A percentile compares a stretch with the other conserved stretches of the same genome.
These are phyloP conservation scores for Albugo laibachii DNA, from an alignment of 352 stramenopile species.

Conservation along the genomic window DNA sequence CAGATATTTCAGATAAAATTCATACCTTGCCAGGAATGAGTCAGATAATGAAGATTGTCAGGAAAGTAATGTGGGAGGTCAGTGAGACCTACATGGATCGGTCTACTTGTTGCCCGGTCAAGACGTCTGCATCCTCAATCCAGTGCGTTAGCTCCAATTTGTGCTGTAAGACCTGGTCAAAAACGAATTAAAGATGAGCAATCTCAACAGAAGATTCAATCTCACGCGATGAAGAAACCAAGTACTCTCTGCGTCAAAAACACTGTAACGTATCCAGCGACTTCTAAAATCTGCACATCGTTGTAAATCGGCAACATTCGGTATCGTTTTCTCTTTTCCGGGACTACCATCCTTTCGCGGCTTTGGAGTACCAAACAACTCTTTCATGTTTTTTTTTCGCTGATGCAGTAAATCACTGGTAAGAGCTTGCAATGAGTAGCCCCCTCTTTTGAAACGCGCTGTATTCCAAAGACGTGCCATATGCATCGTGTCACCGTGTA, in stretches of 20 bases:
- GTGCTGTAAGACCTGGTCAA: slow-evolving; percentile 38
- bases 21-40: slow-evolving; percentile 49
- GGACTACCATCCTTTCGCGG: slow-evolving; percentile 89
- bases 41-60: not conserved
- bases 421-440: slow-evolving; percentile 92
- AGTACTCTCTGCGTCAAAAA: slow-evolving; percentile 93
- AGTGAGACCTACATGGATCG: too few species aligned
- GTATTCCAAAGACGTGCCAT: slow-evolving; percentile 91
- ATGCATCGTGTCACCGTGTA: slow-evolving; percentile 98
- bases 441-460: slow-evolving; percentile 54
- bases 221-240: slow-evolving; percentile 81
- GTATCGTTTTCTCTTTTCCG: slow-evolving; percentile 71
- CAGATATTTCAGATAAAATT: slow-evolving; percentile 96
- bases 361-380: slow-evolving; percentile 90
- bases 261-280: slow-evolving; percentile 93
- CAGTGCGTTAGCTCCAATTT: slow-evolving; percentile 82
- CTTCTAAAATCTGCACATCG: slow-evolving; percentile 67
- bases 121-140: slow-evolving; percentile 20
- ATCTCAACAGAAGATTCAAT: not conserved
- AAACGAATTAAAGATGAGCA: not conserved
- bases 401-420: slow-evolving; percentile 68
- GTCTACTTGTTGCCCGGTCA: too few species aligned
- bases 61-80: too few species aligned
- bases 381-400: slow-evolving; percentile 94
- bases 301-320: slow-evolving; percentile 65